These are phyloP conservation scores for Scolecobasidium constrictum DNA, from an alignment of 2,329 filamentous ascomycete genomes.

Conservation along the genomic window DNA sequence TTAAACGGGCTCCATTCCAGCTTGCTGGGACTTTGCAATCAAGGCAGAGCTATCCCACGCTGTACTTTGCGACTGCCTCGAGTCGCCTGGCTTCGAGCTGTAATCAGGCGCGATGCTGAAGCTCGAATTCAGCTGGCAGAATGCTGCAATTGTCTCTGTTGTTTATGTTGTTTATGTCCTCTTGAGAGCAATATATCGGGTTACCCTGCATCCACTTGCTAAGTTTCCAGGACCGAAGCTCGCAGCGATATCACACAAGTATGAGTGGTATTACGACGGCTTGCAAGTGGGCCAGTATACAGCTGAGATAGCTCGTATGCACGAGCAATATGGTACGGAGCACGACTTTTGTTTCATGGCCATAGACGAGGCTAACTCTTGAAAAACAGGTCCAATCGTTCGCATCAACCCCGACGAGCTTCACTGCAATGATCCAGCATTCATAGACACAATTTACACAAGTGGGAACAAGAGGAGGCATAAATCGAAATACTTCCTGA, in stretches of 20 bases:
- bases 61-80: too few species aligned
- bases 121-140: background rate
- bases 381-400: slow-evolving; percentile 17
- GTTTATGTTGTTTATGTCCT: slow-evolving; percentile 10
- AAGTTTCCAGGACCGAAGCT: slow-evolving; percentile 19
- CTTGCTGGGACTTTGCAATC: too few species aligned
- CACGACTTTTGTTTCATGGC: background rate
- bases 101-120: background rate
- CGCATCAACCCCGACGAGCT: slow-evolving; percentile 17
- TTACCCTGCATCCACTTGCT: slow-evolving; percentile 17
- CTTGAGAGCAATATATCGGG: slow-evolving; percentile 14
- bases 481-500: slow-evolving; percentile 12
- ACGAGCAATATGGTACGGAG: slow-evolving; percentile 16
- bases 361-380: background rate
- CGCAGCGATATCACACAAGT: slow-evolving; percentile 17
- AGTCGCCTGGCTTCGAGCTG: background rate
- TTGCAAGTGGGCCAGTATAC: slow-evolving; percentile 16
- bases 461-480: slow-evolving; percentile 14
- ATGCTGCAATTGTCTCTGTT: background rate
- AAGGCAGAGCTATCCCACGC: too few species aligned
- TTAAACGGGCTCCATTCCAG: too few species aligned
- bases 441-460: slow-evolving; percentile 22
- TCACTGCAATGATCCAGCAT: slow-evolving; percentile 18
- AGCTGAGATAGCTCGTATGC: slow-evolving; percentile 17
- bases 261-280: slow-evolving; percentile 20